Base-by-base conservation (phyloP, 2,329 filamentous ascomycete species). In the Cladosporium sp. region DNA sequence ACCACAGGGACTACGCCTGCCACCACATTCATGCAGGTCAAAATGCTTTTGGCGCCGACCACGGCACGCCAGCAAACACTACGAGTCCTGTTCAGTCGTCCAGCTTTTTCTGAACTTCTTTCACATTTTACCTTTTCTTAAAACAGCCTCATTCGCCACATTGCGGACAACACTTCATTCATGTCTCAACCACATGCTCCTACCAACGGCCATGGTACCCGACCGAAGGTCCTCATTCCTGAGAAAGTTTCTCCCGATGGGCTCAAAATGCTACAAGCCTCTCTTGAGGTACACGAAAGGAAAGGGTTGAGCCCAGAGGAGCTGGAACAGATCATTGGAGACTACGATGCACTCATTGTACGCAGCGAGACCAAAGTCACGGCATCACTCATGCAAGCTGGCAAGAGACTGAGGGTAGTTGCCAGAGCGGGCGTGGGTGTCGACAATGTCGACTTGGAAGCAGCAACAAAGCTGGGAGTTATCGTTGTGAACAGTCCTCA, bases 281-380 rank as follows among this genome's bases (percentile, higher is more conserved):
- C 80, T 32, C 83, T 87, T 60, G 80, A 88, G 18, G 85, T 92
- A 29, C 81, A 92, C 63, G 81, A 83, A 56, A 80, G 78, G 47
- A 79, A 80, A 43, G 80, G 79, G 1, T 70, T 91, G 13, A 77
- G 76, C 3, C 68, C 84, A 0, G 74, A 82, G 1, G 80, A 89
- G 56, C 76, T 92, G 17, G 68, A 84, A 37, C 58, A 71, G n/a
- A 76, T 85, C 52, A 89, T 92, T 51, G 79, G 82, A 0, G 72
- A 78, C 18, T 91, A 91, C 66, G 81, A 90, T 42, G 88, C 85
- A 17, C 76, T 92, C 45, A 87, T 92, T 54, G 83, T 92, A 36
- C 83, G 88, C 2, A 91, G 87, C 32, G 88, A 90, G 69, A 92
- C 88, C 1, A 86, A 90, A 63, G 87, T 92, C 53, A 91, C 85